A percentile compares a stretch with the other conserved stretches of the same genome.
Conservation (phyloP, 2,329 filamentous ascomycete species). For the Monilinia polystroma region DNA sequence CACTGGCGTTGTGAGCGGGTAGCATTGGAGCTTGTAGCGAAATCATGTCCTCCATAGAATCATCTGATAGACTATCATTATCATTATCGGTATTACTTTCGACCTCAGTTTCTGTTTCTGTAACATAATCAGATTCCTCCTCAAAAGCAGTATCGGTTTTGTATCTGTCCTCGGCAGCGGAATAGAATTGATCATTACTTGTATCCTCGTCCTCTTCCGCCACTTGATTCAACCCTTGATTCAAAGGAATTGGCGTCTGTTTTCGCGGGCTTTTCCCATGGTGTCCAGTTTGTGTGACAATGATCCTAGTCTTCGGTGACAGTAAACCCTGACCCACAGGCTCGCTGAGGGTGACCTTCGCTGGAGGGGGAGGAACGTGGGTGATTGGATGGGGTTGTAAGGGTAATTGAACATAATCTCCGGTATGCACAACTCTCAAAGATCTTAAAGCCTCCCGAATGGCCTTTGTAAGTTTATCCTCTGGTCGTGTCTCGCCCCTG, state of each 20-base stretch:
- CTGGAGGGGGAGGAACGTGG: slow-evolving; percentile 78
- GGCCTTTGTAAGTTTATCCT: slow-evolving; percentile 61
- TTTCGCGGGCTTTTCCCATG: slow-evolving; percentile 54
- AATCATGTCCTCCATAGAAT: slow-evolving; percentile 91
- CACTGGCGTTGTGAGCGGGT: slow-evolving; percentile 73
- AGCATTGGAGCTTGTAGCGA: slow-evolving; percentile 79
- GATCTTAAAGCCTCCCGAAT: slow-evolving; percentile 73
- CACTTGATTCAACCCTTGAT: slow-evolving; percentile 58
- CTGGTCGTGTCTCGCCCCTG: slow-evolving; percentile 42
- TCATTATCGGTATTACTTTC: slow-evolving; percentile 64
- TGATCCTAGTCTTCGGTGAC: slow-evolving; percentile 74
- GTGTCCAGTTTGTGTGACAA: slow-evolving; percentile 66
- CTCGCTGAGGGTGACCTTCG: slow-evolving; percentile 88
- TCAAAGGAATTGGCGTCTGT: slow-evolving; percentile 47
- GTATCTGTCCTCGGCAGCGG: slow-evolving; percentile 77
- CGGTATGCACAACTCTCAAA: slow-evolving; percentile 75
- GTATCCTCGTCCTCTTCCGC: slow-evolving; percentile 72
- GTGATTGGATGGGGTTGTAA: slow-evolving; percentile 83
- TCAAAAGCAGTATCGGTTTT: slow-evolving; percentile 55
- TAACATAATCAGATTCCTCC: slow-evolving; percentile 56
- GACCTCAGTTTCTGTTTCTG: slow-evolving; percentile 55
- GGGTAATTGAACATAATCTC: slow-evolving; percentile 75
- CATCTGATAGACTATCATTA: slow-evolving; percentile 82
- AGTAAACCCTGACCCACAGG: slow-evolving; percentile 87
- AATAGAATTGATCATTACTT: slow-evolving; percentile 88